phyloP scores from a whole-genome alignment of 148 eudicot genomes.

The Gaultheria prostrata region DNA sequence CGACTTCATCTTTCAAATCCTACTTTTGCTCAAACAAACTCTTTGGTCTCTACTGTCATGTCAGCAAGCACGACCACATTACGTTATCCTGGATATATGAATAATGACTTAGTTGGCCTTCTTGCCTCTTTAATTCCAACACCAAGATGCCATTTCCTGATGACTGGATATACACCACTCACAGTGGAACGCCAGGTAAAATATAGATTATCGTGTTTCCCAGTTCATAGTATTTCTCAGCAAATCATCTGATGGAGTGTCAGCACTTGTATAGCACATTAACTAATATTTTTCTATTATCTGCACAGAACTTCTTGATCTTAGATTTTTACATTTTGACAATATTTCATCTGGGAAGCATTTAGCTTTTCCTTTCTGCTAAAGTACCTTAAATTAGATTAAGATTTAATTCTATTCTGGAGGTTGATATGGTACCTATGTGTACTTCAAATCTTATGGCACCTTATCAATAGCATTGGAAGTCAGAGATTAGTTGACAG shows the following conservation, averaged over 20 bases:
- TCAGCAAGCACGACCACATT: constrained; percentile 99
- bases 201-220: neutral
- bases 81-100: constrained; percentile 99
- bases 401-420: neutral
- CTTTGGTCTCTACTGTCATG: constrained; percentile 97
- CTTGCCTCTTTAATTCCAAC: constrained; percentile 99
- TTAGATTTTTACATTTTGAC: neutral
- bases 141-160: constrained; percentile 97
- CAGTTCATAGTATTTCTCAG: constrained; percentile 3
- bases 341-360: neutral
- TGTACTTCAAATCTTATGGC: neutral
- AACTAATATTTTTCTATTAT: neutral
- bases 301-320: neutral
- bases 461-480: neutral
- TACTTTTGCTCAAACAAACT: constrained; percentile 92
- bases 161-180: constrained; percentile 99
- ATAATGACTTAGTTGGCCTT: constrained; percentile 98
- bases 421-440: neutral
- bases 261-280: neutral
- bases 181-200: constrained; percentile 97
- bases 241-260: neutral
- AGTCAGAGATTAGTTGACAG: neutral
- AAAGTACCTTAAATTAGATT: neutral
- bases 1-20: constrained; percentile 92
- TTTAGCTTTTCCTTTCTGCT: neutral